Conservation (phyloP, 2,329 filamentous ascomycete species). For the Passalora sequoiae region DNA sequence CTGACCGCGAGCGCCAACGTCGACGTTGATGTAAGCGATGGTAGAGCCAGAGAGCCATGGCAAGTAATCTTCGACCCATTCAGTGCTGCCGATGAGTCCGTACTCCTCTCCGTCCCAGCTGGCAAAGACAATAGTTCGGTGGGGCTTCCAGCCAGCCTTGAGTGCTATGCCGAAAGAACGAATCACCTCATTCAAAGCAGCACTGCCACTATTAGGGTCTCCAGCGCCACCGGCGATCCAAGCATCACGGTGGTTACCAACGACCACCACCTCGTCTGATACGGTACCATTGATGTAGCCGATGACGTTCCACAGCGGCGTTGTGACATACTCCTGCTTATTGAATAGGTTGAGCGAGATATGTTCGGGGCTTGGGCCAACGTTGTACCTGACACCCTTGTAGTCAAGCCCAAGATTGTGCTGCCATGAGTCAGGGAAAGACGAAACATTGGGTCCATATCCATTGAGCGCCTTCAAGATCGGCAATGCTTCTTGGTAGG, state of each 20-base stretch:
- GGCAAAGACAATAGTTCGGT: slow-evolving; percentile 86
- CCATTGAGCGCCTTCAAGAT: slow-evolving; percentile 88
- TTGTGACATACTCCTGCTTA: slow-evolving; percentile 47
- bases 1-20: slow-evolving; percentile 64
- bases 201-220: slow-evolving; percentile 78
- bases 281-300: slow-evolving; percentile 86
- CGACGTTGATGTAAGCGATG: slow-evolving; percentile 81
- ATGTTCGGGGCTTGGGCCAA: slow-evolving; percentile 72
- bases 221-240: slow-evolving; percentile 82
- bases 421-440: slow-evolving; percentile 68
- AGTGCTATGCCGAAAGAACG: slow-evolving; percentile 68
- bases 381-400: slow-evolving; percentile 77
- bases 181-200: slow-evolving; percentile 72
- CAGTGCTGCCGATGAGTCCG: slow-evolving; percentile 76
- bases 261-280: slow-evolving; percentile 75
- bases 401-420: slow-evolving; percentile 59
- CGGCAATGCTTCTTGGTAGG: slow-evolving; percentile 78
- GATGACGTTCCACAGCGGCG: slow-evolving; percentile 66
- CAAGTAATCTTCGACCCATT: slow-evolving; percentile 88
- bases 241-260: slow-evolving; percentile 90
- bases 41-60: slow-evolving; percentile 70
- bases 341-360: slow-evolving; percentile 51
- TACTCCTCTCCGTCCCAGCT: slow-evolving; percentile 70
- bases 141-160: slow-evolving; percentile 71
- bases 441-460: slow-evolving; percentile 69